Percentiles rank a stretch among this genome's conserved stretches.
phyloP scores from a whole-genome alignment of 129 eudicot species.

The Oenanthe sinensis region DNA sequence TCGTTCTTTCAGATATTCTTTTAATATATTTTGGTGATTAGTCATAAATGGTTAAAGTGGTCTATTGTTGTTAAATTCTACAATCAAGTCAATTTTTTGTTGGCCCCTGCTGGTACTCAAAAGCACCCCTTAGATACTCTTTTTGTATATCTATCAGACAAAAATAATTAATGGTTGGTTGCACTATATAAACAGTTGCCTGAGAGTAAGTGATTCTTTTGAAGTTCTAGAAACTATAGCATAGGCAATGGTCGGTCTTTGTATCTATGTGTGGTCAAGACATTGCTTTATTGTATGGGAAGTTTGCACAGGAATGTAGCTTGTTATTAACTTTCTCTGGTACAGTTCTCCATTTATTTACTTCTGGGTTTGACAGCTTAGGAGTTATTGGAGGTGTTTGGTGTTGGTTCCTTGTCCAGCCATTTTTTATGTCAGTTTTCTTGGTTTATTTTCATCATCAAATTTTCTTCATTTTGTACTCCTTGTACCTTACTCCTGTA shows the following conservation, averaged over 20 bases:
- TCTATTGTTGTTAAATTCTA: too few relatives aligned
- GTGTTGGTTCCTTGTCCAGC: neutral
- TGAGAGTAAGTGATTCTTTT: neutral
- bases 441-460: neutral
- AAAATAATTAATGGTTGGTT: neutral
- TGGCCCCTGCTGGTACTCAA: neutral
- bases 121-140: neutral
- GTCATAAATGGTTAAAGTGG: neutral
- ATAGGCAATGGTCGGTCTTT: neutral
- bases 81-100: neutral
- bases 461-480: neutral
- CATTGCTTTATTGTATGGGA: neutral
- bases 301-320: neutral
- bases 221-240: neutral
- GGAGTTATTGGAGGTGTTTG: neutral
- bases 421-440: neutral
- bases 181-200: neutral
- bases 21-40: neutral
- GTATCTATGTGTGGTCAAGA: neutral
- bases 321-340: neutral
- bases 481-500: neutral
- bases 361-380: neutral
- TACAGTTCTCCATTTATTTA: neutral
- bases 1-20: neutral
- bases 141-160: neutral